Evolutionary conservation across 2,329 filamentous ascomycete genomes (phyloP).

Genomic region (Lachnellula suecica): DNA sequence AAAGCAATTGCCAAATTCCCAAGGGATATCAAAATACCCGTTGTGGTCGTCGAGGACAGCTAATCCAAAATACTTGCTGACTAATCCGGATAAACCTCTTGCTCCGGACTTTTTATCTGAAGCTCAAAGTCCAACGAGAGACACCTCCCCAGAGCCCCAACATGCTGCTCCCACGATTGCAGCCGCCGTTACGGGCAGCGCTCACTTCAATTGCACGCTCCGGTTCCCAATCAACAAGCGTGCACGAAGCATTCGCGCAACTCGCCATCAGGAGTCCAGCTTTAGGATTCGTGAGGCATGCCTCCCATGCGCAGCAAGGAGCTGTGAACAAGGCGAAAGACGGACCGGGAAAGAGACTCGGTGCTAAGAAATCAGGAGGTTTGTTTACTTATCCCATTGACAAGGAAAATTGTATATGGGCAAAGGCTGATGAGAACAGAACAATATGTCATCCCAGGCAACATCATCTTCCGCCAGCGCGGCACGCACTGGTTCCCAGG

Average conservation of each 20-base stretch:
- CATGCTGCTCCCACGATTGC: constrained; percentile 45
- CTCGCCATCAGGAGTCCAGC: constrained; percentile 21
- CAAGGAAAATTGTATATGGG: neutral
- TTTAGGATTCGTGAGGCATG: constrained; percentile 30
- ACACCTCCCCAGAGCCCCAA: constrained; percentile 15
- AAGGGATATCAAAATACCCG: too few species aligned
- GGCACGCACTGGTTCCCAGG: constrained; percentile 93
- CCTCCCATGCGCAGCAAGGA: constrained; percentile 57
- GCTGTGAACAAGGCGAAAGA: constrained; percentile 70
- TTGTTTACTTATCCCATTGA: neutral
- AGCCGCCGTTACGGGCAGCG: constrained; percentile 42
- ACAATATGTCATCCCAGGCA: constrained; percentile 91
- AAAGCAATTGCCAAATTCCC: too few species aligned
- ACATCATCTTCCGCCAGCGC: constrained; percentile 97
- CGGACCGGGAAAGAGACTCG: constrained; percentile 80
- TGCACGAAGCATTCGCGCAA: constrained; percentile 31
- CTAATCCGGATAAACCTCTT: neutral
- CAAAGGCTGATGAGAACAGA: constrained; percentile 47
- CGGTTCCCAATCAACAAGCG: constrained; percentile 15
- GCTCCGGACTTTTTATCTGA: neutral
- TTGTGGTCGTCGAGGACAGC: constrained; percentile 1
- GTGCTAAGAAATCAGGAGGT: constrained; percentile 89
- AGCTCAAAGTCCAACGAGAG: constrained; percentile 16
- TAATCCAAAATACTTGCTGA: neutral
- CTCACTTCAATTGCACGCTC: constrained; percentile 30